phyloP scores from a whole-genome alignment of 371 early-diverging fungal species.

The Rhizopus arrhizus region DNA sequence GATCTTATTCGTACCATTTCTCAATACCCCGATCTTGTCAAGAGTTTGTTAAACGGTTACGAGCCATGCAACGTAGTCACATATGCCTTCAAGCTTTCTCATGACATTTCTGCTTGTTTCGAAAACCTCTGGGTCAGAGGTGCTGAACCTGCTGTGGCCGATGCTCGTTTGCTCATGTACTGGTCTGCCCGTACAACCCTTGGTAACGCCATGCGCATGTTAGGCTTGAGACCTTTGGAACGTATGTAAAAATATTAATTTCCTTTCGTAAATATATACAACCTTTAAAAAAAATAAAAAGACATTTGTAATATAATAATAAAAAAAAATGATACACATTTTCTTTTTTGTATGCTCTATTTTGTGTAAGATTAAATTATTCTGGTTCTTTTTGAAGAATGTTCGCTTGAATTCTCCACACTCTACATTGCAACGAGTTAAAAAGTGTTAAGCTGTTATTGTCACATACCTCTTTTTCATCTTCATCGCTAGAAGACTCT shows the following conservation, averaged over 20 bases:
- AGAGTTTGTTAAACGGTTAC: conserved; percentile 57
- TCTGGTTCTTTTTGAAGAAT: neutral
- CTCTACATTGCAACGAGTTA: neutral
- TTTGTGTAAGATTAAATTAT: neutral
- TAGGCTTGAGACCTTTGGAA: conserved; percentile 82
- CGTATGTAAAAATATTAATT: conserved; percentile 71
- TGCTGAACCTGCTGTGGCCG: conserved; percentile 79
- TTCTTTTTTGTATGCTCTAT: neutral
- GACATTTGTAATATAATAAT: conserved; percentile 2
- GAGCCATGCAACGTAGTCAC: conserved; percentile 96
- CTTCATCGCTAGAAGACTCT: conserved; percentile 3
- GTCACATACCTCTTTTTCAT: conserved; percentile 4
- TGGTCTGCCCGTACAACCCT: conserved; percentile 78
- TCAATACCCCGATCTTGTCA: conserved; percentile 91
- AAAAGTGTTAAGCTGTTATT: too few species aligned
- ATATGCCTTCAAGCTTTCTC: conserved; percentile 89
- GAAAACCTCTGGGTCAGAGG: conserved; percentile 86
- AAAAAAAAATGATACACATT: neutral
- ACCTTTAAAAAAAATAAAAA: conserved; percentile 3
- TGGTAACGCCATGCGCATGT: conserved; percentile 80
- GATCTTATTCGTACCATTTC: conserved; percentile 83
- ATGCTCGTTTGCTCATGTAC: conserved; percentile 77
- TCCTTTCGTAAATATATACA: conserved; percentile 4
- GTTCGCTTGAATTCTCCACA: neutral
- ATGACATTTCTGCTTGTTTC: conserved; percentile 82